Conservation (phyloP, 352 stramenopile genomes). For the Phytopythium oedochilum region DNA sequence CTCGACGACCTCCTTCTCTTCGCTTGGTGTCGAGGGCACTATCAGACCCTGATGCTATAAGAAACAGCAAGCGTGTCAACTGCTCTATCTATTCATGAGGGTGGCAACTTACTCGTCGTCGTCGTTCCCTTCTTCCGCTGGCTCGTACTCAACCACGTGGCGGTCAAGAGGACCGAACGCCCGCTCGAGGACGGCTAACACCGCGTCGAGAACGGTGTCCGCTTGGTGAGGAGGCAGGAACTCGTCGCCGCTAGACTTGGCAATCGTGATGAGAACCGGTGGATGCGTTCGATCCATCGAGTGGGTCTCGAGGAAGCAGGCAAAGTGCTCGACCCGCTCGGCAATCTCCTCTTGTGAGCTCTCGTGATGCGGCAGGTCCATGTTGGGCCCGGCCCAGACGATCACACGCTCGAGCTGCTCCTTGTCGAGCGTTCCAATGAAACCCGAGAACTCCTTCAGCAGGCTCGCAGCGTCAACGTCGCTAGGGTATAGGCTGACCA, state of each 20-base stretch:
- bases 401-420: background rate
- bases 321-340: conserved; percentile 27
- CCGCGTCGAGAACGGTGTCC: conserved; percentile 30
- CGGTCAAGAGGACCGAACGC: conserved; percentile 24
- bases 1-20: conserved; percentile 43
- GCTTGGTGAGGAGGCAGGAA: conserved; percentile 69
- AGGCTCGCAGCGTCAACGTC: conserved; percentile 9
- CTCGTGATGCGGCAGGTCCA: conserved; percentile 68
- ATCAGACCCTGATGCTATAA: conserved; percentile 47
- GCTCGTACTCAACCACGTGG: conserved; percentile 57
- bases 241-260: conserved; percentile 69
- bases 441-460: conserved; percentile 14
- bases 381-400: conserved; percentile 34
- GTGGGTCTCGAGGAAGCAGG: conserved; percentile 23
- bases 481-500: conserved; percentile 26
- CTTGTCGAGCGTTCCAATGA: background rate
- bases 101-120: background rate
- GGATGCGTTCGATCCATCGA: conserved; percentile 12
- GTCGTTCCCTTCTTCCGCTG: conserved; percentile 8
- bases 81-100: background rate
- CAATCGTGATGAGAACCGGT: conserved; percentile 78
- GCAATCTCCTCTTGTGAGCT: conserved; percentile 51
- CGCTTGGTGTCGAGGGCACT: conserved; percentile 45
- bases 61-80: conserved; percentile 6
- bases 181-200: conserved; percentile 44